These are phyloP conservation scores for Hibiscus tridactylites DNA, from an alignment of 345 rosid species.

Conservation along the genomic window DNA sequence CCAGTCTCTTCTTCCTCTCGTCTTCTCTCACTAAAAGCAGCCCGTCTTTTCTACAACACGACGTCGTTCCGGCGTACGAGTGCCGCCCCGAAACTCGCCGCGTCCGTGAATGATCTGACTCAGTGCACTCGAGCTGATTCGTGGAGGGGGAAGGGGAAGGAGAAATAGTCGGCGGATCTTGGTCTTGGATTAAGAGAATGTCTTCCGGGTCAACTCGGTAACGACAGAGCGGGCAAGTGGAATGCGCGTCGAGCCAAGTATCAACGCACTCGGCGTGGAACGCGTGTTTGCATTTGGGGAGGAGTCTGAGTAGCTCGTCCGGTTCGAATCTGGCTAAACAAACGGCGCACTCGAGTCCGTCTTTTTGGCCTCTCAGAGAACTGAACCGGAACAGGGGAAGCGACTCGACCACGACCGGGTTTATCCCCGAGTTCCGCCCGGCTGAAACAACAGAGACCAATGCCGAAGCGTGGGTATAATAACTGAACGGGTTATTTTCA, in stretches of 20 bases:
- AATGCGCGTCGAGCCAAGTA: conserved; percentile 93
- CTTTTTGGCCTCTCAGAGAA: conserved; percentile 63
- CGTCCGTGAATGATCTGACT: neutral
- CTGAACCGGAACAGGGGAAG: conserved; percentile 77
- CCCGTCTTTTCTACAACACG: conserved; percentile 51
- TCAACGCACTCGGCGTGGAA: conserved; percentile 93
- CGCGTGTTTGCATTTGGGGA: conserved; percentile 89
- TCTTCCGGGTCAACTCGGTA: conserved; percentile 90
- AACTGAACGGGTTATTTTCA: conserved; percentile 13
- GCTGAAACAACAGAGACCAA: neutral
- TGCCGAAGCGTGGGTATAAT: neutral
- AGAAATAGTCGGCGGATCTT: neutral
- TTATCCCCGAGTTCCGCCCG: conserved; percentile 72
- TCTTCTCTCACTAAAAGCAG: conserved; percentile 29
- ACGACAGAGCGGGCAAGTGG: conserved; percentile 93
- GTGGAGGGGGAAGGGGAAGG: neutral
- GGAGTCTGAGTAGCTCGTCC: conserved; percentile 45
- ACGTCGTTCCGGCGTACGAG: conserved; percentile 45
- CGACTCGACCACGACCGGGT: conserved; percentile 59
- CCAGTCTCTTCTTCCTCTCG: conserved; percentile 34
- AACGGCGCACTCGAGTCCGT: conserved; percentile 82
- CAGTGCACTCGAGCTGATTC: neutral
- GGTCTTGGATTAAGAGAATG: conserved; percentile 42
- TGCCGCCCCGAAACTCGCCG: conserved; percentile 61
- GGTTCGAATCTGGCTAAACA: conserved; percentile 62